Conservation (phyloP, 331 rosid species). For the Spiraea crenata region DNA sequence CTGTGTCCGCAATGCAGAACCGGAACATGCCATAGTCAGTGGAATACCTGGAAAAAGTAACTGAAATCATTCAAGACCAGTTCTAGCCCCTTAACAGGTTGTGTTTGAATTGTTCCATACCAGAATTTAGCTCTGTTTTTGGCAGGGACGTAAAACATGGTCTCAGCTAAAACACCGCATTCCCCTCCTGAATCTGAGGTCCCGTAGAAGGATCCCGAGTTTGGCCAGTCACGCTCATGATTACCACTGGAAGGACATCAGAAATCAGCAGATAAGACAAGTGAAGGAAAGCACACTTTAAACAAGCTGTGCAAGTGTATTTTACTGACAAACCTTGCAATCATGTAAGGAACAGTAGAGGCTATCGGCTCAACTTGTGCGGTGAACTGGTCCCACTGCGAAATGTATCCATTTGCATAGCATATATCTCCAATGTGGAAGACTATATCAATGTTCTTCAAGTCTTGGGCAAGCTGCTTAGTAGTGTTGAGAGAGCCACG, state of each 20-base stretch:
- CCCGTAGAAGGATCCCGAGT: constrained; percentile 76
- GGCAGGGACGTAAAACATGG: constrained; percentile 85
- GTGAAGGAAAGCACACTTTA: neutral
- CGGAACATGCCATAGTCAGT: constrained; percentile 87
- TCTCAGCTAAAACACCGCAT: constrained; percentile 86
- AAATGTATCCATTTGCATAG: constrained; percentile 87
- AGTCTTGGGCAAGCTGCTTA: constrained; percentile 58
- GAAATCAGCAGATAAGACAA: constrained; percentile 21
- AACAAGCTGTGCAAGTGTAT: neutral
- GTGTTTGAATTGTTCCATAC: constrained; percentile 33
- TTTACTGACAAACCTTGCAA: constrained; percentile 62
- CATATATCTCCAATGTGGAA: constrained; percentile 89
- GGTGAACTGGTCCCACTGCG: constrained; percentile 95
- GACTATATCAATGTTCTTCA: constrained; percentile 64
- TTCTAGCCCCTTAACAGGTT: neutral
- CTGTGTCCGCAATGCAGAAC: constrained; percentile 86
- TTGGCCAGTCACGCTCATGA: constrained; percentile 97
- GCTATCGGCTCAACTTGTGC: constrained; percentile 90
- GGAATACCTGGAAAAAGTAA: constrained; percentile 56
- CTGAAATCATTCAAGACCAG: neutral
- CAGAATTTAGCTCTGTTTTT: constrained; percentile 83
- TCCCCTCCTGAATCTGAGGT: constrained; percentile 88
- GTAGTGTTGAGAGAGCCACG: constrained; percentile 80
- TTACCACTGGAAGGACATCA: constrained; percentile 62
- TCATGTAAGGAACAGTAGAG: constrained; percentile 84